phyloP scores from a whole-genome alignment of 2,329 filamentous ascomycete genomes.

The Mycosphaerella arachidis region DNA sequence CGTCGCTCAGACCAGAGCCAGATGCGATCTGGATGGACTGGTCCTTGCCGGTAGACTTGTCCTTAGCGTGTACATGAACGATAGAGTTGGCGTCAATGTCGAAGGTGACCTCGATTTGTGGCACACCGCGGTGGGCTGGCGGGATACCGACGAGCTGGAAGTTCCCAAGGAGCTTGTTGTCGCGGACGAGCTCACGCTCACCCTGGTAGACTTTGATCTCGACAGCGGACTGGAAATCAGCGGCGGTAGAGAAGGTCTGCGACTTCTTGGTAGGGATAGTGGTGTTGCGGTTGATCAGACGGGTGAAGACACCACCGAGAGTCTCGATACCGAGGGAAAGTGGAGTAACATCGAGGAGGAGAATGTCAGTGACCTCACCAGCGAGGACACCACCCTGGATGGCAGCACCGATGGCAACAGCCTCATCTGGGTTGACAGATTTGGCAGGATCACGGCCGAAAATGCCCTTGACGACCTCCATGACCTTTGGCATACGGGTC shows the following conservation, averaged over 20 bases:
- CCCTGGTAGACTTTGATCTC: constrained; percentile 99
- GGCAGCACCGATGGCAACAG: constrained; percentile 93
- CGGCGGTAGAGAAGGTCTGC: constrained; percentile 93
- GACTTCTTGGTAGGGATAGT: constrained; percentile 99
- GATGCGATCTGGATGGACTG: constrained; percentile 99
- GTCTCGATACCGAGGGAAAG: constrained; percentile 98
- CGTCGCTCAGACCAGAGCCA: constrained; percentile 90
- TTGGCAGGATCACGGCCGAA: constrained; percentile 96
- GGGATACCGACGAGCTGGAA: constrained; percentile 98
- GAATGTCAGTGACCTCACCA: constrained; percentile 92
- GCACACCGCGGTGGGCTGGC: constrained; percentile 91
- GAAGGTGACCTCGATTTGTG: constrained; percentile 96
- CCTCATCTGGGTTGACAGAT: constrained; percentile 98
- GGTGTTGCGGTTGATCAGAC: constrained; percentile 97
- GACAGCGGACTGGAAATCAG: constrained; percentile 96
- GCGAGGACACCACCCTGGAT: constrained; percentile 96
- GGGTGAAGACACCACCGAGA: constrained; percentile 94
- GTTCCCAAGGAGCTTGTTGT: constrained; percentile 98
- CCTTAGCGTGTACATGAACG: constrained; percentile 95
- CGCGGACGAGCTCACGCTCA: constrained; percentile 96
- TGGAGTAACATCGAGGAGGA: constrained; percentile 92
- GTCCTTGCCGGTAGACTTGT: constrained; percentile 99
- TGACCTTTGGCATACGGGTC: constrained; percentile 99
- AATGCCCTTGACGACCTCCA: constrained; percentile 91
- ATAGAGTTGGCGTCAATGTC: constrained; percentile 98